Conservation (phyloP, 352 stramenopile species). For the Halophytophthora batemanensis region DNA sequence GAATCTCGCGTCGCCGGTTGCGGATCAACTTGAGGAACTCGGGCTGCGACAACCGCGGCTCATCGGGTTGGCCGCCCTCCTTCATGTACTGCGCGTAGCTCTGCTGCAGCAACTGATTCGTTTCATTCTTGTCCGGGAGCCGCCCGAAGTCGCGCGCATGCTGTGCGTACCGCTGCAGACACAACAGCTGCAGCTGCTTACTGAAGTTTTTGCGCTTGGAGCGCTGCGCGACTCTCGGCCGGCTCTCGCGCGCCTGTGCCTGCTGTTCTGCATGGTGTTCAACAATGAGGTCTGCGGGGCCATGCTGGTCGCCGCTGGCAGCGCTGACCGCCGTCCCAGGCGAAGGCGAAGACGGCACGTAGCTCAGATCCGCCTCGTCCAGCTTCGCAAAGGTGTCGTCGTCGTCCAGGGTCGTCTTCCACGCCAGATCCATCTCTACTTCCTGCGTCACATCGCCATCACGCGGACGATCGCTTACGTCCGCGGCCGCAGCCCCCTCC, state of each 20-base stretch:
- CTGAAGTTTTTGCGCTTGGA: slow-evolving; percentile 73
- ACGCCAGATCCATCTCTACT: slow-evolving; percentile 40
- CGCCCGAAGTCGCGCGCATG: slow-evolving; percentile 27
- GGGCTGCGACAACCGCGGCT: slow-evolving; percentile 41
- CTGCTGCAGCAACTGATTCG: slow-evolving; percentile 44
- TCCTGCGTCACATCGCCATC: no score
- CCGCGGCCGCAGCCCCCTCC: no score
- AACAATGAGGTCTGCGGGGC: slow-evolving; percentile 6
- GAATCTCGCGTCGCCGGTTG: slow-evolving; percentile 61
- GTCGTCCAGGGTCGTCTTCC: slow-evolving; percentile 44
- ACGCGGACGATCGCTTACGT: no score
- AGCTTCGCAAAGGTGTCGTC: slow-evolving; percentile 41
- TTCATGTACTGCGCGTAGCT: slow-evolving; percentile 54
- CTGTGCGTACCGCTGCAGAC: slow-evolving; percentile 55
- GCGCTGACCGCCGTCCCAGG: background rate
- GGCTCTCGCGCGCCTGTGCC: background rate
- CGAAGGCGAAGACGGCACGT: slow-evolving; percentile 3
- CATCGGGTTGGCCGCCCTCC: slow-evolving; percentile 40
- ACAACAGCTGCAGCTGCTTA: slow-evolving; percentile 60
- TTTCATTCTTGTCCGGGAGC: slow-evolving; percentile 48
- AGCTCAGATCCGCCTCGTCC: slow-evolving; percentile 32
- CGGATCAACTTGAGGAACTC: slow-evolving; percentile 75
- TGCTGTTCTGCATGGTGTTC: slow-evolving; percentile 14
- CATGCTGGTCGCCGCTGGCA: background rate
- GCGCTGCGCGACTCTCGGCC: slow-evolving; percentile 10